phyloP scores from a whole-genome alignment of 768 basidiomycete genomes.

The Boletus eberwhitei region DNA sequence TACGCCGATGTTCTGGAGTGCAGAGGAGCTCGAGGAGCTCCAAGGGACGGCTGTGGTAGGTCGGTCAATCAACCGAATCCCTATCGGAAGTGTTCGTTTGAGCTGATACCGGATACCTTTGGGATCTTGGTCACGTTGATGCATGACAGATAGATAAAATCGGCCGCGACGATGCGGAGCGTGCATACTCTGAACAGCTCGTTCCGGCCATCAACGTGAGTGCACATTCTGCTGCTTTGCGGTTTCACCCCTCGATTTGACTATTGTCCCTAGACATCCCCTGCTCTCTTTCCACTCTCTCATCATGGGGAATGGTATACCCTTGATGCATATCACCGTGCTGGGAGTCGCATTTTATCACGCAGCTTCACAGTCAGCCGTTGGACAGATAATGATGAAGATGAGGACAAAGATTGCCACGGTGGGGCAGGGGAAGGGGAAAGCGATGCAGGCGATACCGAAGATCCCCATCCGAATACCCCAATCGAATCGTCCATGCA shows the following conservation, averaged over 20 bases:
- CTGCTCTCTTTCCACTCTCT: slow-evolving; percentile 64
- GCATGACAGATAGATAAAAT: slow-evolving; percentile 62
- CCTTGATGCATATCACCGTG: slow-evolving; percentile 74
- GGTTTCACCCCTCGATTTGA: neutral
- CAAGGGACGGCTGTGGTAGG: slow-evolving; percentile 85
- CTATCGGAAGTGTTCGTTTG: neutral
- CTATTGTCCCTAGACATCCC: slow-evolving; percentile 47
- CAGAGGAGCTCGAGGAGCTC: slow-evolving; percentile 68
- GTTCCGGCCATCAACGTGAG: slow-evolving; percentile 68
- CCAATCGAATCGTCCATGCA: slow-evolving; percentile 29
- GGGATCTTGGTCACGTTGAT: neutral
- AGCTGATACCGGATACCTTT: neutral
- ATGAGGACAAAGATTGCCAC: slow-evolving; percentile 4
- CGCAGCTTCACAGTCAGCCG: slow-evolving; percentile 84
- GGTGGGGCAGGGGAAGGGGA: slow-evolving; percentile 36
- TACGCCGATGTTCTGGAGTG: slow-evolving; percentile 94
- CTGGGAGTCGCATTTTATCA: slow-evolving; percentile 90
- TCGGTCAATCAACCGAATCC: slow-evolving; percentile 37
- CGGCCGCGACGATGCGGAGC: slow-evolving; percentile 79
- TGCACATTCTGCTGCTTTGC: neutral
- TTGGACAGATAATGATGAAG: slow-evolving; percentile 41
- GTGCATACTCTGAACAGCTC: slow-evolving; percentile 63
- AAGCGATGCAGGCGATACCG: slow-evolving; percentile 30
- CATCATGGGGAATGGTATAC: slow-evolving; percentile 52
- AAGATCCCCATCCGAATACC: slow-evolving; percentile 22